These are phyloP conservation scores for Candida easanensis DNA, from an alignment of 805 yeast genomes.

Conservation along the genomic window DNA sequence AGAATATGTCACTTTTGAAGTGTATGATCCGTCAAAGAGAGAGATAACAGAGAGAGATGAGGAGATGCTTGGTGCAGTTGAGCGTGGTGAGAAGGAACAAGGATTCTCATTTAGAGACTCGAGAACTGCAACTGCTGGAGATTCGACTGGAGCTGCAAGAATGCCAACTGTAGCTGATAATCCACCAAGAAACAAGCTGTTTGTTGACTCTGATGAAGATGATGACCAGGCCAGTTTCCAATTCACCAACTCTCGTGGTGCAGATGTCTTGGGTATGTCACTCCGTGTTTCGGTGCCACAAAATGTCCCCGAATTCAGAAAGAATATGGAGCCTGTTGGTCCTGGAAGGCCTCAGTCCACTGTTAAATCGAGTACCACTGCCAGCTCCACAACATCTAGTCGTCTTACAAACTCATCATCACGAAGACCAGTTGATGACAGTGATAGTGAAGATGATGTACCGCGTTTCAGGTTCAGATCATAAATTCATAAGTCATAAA, in stretches of 20 bases:
- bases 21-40: constrained; percentile 21
- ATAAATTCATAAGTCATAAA: constrained; percentile 9
- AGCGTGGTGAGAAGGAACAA: constrained; percentile 6
- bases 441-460: constrained; percentile 27
- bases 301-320: constrained; percentile 21
- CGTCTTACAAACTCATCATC: neutral
- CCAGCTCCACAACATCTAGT: no score
- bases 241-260: constrained; percentile 15
- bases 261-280: constrained; percentile 25
- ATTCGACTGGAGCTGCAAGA: neutral
- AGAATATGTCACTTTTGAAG: constrained; percentile 30
- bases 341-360: neutral
- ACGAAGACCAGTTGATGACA: neutral
- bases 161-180: constrained; percentile 3
- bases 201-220: constrained; percentile 17
- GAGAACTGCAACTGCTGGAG: neutral
- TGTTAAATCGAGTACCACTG: no score
- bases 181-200: neutral
- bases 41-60: constrained; percentile 10
- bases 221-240: constrained; percentile 18
- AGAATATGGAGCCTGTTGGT: neutral
- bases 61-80: constrained; percentile 12
- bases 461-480: constrained; percentile 33
- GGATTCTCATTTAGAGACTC: constrained; percentile 3
- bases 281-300: constrained; percentile 12